Evolutionary conservation across 371 early-diverging fungal species (phyloP).

Genomic region (Mortierella sp.): DNA sequence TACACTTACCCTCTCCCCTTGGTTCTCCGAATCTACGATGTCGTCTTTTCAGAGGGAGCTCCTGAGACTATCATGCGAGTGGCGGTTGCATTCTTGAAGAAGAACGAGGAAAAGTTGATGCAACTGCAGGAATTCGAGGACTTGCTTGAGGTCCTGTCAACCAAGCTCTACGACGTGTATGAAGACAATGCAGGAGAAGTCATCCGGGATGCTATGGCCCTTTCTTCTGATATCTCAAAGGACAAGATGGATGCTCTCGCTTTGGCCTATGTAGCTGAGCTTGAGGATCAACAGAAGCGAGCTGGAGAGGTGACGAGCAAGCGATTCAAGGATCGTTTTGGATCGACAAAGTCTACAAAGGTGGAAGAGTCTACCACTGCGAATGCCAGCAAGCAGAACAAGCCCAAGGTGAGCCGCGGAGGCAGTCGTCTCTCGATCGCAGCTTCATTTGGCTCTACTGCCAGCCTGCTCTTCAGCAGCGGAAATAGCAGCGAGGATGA

Average conservation of each 20-base stretch:
- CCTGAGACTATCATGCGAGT: slow-evolving; percentile 90
- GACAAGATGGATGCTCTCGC: slow-evolving; percentile 81
- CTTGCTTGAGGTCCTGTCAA: slow-evolving; percentile 83
- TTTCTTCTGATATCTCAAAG: slow-evolving; percentile 76
- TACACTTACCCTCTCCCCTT: slow-evolving; percentile 91
- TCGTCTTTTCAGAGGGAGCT: slow-evolving; percentile 88
- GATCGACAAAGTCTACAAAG: slow-evolving; percentile 59
- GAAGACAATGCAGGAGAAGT: slow-evolving; percentile 74
- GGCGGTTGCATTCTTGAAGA: slow-evolving; percentile 87
- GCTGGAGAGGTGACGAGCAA: slow-evolving; percentile 68
- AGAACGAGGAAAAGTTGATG: slow-evolving; percentile 76
- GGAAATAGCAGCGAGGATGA: slow-evolving; percentile 22
- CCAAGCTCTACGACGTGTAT: slow-evolving; percentile 83
- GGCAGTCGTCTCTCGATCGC: slow-evolving; percentile 45
- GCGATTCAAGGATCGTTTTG: slow-evolving; percentile 54
- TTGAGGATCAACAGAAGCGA: slow-evolving; percentile 74
- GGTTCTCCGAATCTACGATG: slow-evolving; percentile 93
- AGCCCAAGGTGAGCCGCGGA: slow-evolving; percentile 36
- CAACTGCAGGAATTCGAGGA: slow-evolving; percentile 87
- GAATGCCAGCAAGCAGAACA: slow-evolving; percentile 15
- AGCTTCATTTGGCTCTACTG: slow-evolving; percentile 42
- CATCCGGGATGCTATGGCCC: slow-evolving; percentile 82
- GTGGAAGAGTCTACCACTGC: slow-evolving; percentile 16
- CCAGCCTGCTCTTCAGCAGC: slow-evolving; percentile 20
- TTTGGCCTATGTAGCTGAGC: slow-evolving; percentile 70